Evolutionary conservation across 164 flowering plant species (phyloP).

Genomic region (Hamamelis virginiana): DNA sequence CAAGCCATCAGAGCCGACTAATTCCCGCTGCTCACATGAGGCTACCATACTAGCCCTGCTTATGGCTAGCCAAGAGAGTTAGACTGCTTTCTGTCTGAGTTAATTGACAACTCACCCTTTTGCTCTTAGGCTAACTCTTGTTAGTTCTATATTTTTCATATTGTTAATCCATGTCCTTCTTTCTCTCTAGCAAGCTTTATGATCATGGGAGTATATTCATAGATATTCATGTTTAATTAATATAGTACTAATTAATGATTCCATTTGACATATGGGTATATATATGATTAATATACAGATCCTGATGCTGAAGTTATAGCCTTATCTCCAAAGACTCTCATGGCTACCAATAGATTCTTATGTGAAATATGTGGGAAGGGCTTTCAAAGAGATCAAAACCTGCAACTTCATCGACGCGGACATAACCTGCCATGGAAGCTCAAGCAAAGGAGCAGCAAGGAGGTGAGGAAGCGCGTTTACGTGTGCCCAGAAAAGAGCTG

Average conservation of each 20-base stretch:
- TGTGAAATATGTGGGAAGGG: conserved; percentile 98
- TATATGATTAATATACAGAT: conserved; percentile 51
- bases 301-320: conserved; percentile 96
- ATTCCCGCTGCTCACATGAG: too few relatives aligned
- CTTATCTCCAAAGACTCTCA: conserved; percentile 86
- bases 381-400: conserved; percentile 90
- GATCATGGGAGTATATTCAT: conserved; percentile 15
- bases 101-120: too few relatives aligned
- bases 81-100: too few relatives aligned
- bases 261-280: not conserved
- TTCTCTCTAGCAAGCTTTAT: not conserved
- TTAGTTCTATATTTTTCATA: too few relatives aligned
- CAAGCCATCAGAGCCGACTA: too few relatives aligned
- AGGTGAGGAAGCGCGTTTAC: conserved; percentile 70
- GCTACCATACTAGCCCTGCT: too few relatives aligned
- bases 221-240: not conserved
- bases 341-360: conserved; percentile 93
- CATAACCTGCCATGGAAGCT: conserved; percentile 99
- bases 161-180: not conserved
- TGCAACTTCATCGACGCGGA: conserved; percentile 87
- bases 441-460: conserved; percentile 74
- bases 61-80: too few relatives aligned
- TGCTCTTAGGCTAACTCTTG: too few relatives aligned
- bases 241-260: not conserved
- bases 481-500: conserved; percentile 90